Evolutionary conservation across 1,139 yeast genomes (phyloP).

Genomic region (Suhomyces anneliseae): DNA sequence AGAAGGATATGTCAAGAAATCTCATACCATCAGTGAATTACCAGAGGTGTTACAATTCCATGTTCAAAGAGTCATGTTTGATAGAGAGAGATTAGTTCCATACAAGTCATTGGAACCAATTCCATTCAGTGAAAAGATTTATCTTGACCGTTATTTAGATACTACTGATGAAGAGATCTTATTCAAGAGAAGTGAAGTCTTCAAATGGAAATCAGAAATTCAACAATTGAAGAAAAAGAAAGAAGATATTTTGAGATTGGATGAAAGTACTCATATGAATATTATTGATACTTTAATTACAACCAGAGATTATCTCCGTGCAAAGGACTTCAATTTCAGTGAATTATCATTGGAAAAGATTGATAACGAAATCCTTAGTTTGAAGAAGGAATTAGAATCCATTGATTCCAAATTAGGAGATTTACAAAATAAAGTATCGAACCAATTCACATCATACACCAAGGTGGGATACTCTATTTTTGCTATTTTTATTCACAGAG

Average conservation of each 20-base stretch:
- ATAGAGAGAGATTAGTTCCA: conserved; percentile 67
- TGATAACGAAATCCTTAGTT: conserved; percentile 31
- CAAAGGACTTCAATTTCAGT: conserved; percentile 24
- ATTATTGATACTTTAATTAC: conserved; percentile 47
- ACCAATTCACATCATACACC: conserved; percentile 61
- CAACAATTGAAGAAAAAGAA: conserved; percentile 43
- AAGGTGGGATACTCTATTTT: conserved; percentile 77
- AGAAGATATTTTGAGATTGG: conserved; percentile 40
- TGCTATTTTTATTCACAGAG: conserved; percentile 92
- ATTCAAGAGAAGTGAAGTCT: conserved; percentile 56
- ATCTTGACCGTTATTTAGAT: conserved; percentile 85
- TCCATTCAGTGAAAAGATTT: conserved; percentile 73
- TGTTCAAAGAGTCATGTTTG: conserved; percentile 90
- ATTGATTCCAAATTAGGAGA: conserved; percentile 40
- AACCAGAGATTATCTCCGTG: conserved; percentile 56
- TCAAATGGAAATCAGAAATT: conserved; percentile 63
- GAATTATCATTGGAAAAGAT: conserved; percentile 40
- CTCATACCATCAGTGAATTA: conserved; percentile 64
- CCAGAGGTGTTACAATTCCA: conserved; percentile 89
- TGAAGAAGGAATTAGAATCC: conserved; percentile 37
- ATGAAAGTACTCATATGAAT: conserved; percentile 52
- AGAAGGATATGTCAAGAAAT: conserved; percentile 71
- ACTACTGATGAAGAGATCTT: conserved; percentile 61
- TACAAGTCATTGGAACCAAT: conserved; percentile 82
- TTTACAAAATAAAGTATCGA: conserved; percentile 49